These are phyloP conservation scores for Geotrichum citri-aurantii DNA, from an alignment of 1,139 yeast species.

Conservation along the genomic window DNA sequence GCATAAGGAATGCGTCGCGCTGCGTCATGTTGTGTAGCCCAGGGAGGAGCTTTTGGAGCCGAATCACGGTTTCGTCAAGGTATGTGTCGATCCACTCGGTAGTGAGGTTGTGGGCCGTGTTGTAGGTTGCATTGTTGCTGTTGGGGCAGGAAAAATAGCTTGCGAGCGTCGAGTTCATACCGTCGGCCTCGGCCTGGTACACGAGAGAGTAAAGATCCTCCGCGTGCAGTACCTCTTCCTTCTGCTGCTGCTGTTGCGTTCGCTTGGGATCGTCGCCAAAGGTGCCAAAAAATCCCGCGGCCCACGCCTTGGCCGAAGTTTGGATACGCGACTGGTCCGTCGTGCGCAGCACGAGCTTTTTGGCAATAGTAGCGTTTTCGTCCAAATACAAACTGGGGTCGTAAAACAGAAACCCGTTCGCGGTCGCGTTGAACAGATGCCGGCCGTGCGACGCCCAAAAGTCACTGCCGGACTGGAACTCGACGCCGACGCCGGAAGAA, in stretches of 20 bases:
- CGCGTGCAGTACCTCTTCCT: no score
- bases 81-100: constrained; percentile 38
- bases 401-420: constrained; percentile 24
- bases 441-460: constrained; percentile 42
- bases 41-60: constrained; percentile 42
- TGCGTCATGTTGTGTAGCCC: constrained; percentile 38
- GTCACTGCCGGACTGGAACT: constrained; percentile 36
- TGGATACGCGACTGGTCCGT: constrained; percentile 39
- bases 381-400: constrained; percentile 29
- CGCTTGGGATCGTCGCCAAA: constrained; percentile 32
- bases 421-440: constrained; percentile 33
- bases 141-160: constrained; percentile 40
- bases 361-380: constrained; percentile 33
- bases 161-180: constrained; percentile 42
- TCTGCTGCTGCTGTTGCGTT: constrained; percentile 11
- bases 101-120: constrained; percentile 24
- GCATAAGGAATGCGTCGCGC: constrained; percentile 39
- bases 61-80: constrained; percentile 39
- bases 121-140: constrained; percentile 26
- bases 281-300: constrained; percentile 42
- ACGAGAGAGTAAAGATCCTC: constrained; percentile 32
- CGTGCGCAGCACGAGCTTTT: constrained; percentile 33
- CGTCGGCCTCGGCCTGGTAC: constrained; percentile 34
- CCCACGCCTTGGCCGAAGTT: constrained; percentile 42
- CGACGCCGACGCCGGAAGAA: constrained; percentile 38